phyloP scores from a whole-genome alignment of 495 filamentous ascomycete species.

The Pyrenula massariospora region DNA sequence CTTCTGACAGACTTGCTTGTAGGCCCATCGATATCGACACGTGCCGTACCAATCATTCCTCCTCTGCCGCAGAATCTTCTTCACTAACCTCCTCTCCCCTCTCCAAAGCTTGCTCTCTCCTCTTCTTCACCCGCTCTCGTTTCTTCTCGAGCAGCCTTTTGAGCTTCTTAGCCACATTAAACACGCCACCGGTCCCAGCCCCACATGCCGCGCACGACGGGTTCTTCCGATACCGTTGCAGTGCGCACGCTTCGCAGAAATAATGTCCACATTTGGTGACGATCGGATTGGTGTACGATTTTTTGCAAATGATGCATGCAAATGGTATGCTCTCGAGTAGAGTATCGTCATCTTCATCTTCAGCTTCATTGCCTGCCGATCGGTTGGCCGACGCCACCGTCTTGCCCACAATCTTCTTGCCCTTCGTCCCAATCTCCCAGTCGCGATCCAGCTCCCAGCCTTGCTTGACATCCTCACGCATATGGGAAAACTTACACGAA shows the following conservation, averaged over 20 bases:
- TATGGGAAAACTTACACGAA: slow-evolving; percentile 80
- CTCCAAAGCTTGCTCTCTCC: slow-evolving; percentile 57
- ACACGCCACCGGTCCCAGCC: slow-evolving; percentile 73
- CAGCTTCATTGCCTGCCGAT: slow-evolving; percentile 31
- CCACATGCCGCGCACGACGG: slow-evolving; percentile 81
- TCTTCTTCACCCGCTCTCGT: slow-evolving; percentile 53
- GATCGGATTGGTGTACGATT: slow-evolving; percentile 69
- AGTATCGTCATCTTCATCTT: slow-evolving; percentile 62
- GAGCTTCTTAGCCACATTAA: slow-evolving; percentile 77
- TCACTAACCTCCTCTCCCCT: slow-evolving; percentile 58
- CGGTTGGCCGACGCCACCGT: slow-evolving; percentile 48
- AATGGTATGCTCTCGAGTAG: slow-evolving; percentile 84
- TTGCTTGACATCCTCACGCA: slow-evolving; percentile 77
- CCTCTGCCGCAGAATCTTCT: slow-evolving; percentile 11
- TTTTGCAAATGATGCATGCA: slow-evolving; percentile 85
- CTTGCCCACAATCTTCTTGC: slow-evolving; percentile 53
- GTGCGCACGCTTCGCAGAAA: slow-evolving; percentile 83
- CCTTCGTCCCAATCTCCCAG: slow-evolving; percentile 77
- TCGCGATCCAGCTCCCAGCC: slow-evolving; percentile 93
- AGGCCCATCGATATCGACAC: too few species aligned
- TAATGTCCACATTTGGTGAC: slow-evolving; percentile 90
- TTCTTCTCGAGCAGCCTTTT: slow-evolving; percentile 77
- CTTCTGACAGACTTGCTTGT: too few species aligned
- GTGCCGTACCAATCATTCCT: not conserved
- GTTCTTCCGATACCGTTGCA: slow-evolving; percentile 70